These are phyloP conservation scores for Pichia norvegensis DNA, from an alignment of 1,139 yeast species.

Conservation along the genomic window DNA sequence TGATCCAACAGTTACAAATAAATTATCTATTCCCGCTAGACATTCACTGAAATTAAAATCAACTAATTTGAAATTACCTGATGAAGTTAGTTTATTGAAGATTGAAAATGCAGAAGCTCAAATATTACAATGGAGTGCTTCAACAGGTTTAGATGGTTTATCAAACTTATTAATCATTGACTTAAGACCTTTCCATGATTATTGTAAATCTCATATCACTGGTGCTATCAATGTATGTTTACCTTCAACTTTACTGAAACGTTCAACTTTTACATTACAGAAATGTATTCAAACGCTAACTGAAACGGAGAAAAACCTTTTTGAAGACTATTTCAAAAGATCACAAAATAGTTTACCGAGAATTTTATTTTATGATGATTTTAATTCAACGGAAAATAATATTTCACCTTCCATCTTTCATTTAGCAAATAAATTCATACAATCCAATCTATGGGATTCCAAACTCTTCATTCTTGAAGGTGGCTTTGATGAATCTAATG, in stretches of 20 bases:
- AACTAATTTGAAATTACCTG: slow-evolving; percentile 19
- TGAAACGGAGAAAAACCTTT: slow-evolving; percentile 31
- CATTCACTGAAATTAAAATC: slow-evolving; percentile 19
- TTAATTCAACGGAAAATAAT: slow-evolving; percentile 14
- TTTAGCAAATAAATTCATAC: slow-evolving; percentile 44
- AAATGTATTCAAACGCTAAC: slow-evolving; percentile 47
- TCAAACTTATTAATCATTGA: slow-evolving; percentile 36
- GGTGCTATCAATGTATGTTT: slow-evolving; percentile 46
- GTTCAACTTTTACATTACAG: slow-evolving; percentile 40
- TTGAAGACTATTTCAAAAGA: slow-evolving; percentile 24
- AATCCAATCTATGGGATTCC: slow-evolving; percentile 31
- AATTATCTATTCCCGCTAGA: slow-evolving; percentile 13
- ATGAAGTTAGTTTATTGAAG: slow-evolving; percentile 17
- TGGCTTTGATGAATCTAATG: slow-evolving; percentile 31
- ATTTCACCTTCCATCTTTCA: slow-evolving; percentile 36
- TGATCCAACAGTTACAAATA: slow-evolving; percentile 1
- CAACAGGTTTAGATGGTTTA: slow-evolving; percentile 21
- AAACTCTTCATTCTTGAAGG: slow-evolving; percentile 31
- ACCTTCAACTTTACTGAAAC: slow-evolving; percentile 45
- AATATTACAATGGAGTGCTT: slow-evolving; percentile 15
- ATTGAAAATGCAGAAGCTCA: slow-evolving; percentile 14
- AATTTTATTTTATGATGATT: slow-evolving; percentile 35
- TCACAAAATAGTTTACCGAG: slow-evolving; percentile 28
- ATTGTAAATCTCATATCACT: slow-evolving; percentile 37
- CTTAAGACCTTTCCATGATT: slow-evolving; percentile 49